These are phyloP conservation scores for Circinella umbellata DNA, from an alignment of 371 early-diverging fungal species.

Conservation along the genomic window DNA sequence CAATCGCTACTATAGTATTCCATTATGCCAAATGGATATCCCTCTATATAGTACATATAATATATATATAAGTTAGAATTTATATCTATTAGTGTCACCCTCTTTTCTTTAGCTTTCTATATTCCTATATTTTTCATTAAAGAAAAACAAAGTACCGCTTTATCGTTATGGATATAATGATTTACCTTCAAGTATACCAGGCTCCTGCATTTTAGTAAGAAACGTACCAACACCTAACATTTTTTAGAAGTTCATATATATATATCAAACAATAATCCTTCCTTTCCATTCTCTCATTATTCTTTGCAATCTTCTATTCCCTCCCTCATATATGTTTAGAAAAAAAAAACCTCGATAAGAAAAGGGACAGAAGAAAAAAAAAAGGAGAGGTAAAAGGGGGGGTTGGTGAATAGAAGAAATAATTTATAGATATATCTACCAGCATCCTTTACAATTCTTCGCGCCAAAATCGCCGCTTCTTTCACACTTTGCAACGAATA, in stretches of 20 bases:
- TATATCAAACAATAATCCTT: too few relatives aligned
- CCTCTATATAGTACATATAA: conserved; percentile 11
- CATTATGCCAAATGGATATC: conserved; percentile 61
- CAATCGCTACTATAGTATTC: conserved; percentile 59
- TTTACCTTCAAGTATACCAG: conserved; percentile 18
- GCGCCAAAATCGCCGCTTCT: conserved; percentile 30
- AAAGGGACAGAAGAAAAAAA: background rate
- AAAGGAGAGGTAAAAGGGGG: too few relatives aligned
- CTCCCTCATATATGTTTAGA: too few relatives aligned
- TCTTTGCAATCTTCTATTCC: too few relatives aligned
- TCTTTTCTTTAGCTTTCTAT: too few relatives aligned
- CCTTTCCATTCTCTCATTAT: background rate
- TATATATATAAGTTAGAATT: too few relatives aligned
- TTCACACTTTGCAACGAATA: conserved; percentile 22
- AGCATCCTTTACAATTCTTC: conserved; percentile 33
- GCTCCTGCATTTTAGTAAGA: conserved; percentile 24
- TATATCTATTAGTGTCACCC: too few relatives aligned
- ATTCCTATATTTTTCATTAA: too few relatives aligned
- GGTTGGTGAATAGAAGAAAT: too few relatives aligned
- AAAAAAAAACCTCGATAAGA: too few relatives aligned
- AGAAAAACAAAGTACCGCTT: too few relatives aligned
- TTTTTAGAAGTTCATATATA: too few relatives aligned
- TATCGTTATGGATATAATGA: background rate
- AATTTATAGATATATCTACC: conserved; percentile 12
- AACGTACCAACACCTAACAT: conserved; percentile 33